A percentile compares a stretch with the other conserved stretches of the same genome.
Evolutionary conservation across 2,329 filamentous ascomycete species (phyloP).

Genomic region (Colletotrichum kahawae): DNA sequence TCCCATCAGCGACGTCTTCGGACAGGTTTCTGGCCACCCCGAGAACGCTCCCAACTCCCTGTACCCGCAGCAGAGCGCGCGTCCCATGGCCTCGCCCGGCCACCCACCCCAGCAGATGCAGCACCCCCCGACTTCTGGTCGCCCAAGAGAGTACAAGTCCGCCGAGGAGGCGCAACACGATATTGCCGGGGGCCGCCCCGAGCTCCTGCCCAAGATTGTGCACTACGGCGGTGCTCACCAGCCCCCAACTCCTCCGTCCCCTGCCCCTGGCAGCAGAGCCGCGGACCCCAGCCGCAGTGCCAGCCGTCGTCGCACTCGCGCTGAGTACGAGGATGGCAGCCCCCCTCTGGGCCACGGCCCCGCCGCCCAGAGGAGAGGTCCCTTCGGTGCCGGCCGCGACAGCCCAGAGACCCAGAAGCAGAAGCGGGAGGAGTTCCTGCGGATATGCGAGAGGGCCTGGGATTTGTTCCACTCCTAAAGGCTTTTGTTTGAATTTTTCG

Average conservation of each 20-base stretch:
- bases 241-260: slow-evolving; percentile 89
- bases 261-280: slow-evolving; percentile 58
- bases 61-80: slow-evolving; percentile 65
- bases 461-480: slow-evolving; percentile 91
- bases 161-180: slow-evolving; percentile 95
- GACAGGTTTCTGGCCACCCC: slow-evolving; percentile 72
- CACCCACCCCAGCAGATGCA: slow-evolving; percentile 62
- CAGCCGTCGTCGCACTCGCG: slow-evolving; percentile 77
- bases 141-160: slow-evolving; percentile 88
- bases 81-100: slow-evolving; percentile 78
- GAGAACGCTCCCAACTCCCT: slow-evolving; percentile 56
- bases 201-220: slow-evolving; percentile 89
- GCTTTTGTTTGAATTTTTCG: slow-evolving; percentile 25
- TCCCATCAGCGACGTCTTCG: slow-evolving; percentile 94
- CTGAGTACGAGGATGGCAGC: slow-evolving; percentile 92
- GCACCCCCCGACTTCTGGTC: slow-evolving; percentile 59
- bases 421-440: slow-evolving; percentile 93
- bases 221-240: slow-evolving; percentile 90
- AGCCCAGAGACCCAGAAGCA: slow-evolving; percentile 81
- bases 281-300: slow-evolving; percentile 61
- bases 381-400: slow-evolving; percentile 82
- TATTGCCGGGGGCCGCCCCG: slow-evolving; percentile 87
- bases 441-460: slow-evolving; percentile 88
- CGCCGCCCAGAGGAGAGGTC: slow-evolving; percentile 64
- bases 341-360: slow-evolving; percentile 83